A percentile compares a stretch with the other conserved stretches of the same genome.
Evolutionary conservation across 495 filamentous ascomycete species (phyloP).

Genomic region (Neurospora sp.): DNA sequence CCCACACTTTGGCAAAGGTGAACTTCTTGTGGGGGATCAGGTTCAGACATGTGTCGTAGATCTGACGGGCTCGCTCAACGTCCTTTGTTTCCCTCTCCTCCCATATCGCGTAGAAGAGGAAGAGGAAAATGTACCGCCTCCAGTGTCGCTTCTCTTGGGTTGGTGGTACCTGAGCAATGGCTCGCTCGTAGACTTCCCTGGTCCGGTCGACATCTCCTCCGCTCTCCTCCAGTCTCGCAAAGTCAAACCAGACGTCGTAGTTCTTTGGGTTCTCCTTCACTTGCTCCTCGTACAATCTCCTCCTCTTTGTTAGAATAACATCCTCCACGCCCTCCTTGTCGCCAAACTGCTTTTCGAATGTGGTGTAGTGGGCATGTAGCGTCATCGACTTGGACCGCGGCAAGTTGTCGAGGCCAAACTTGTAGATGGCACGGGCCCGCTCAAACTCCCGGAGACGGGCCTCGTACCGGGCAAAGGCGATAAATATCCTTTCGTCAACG

Average conservation of each 20-base stretch:
- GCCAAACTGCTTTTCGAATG: slow-evolving; percentile 96
- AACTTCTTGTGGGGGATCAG: slow-evolving; percentile 93
- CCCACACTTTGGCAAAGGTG: slow-evolving; percentile 95
- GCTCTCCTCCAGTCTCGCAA: slow-evolving; percentile 79
- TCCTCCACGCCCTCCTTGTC: slow-evolving; percentile 91
- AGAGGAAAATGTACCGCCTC: slow-evolving; percentile 94
- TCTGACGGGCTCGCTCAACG: slow-evolving; percentile 68
- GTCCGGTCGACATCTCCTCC: slow-evolving; percentile 70
- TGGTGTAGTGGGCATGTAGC: slow-evolving; percentile 88
- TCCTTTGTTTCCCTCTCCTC: slow-evolving; percentile 83
- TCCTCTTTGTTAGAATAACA: slow-evolving; percentile 84
- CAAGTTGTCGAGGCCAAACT: slow-evolving; percentile 87
- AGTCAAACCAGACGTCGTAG: slow-evolving; percentile 96
- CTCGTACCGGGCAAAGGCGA: slow-evolving; percentile 86
- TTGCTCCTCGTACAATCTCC: slow-evolving; percentile 90
- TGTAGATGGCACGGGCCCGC: slow-evolving; percentile 91
- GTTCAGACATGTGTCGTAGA: slow-evolving; percentile 80
- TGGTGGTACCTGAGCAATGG: slow-evolving; percentile 91
- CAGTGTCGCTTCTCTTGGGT: slow-evolving; percentile 96
- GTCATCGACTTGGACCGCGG: slow-evolving; percentile 75
- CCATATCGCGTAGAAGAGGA: slow-evolving; percentile 94
- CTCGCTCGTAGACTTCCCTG: slow-evolving; percentile 88
- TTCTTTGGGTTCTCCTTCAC: slow-evolving; percentile 87
- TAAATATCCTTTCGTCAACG: slow-evolving; percentile 92
- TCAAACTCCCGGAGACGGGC: slow-evolving; percentile 91